Evolutionary conservation across 164 flowering plant species (phyloP).

Genomic region (Santalum album): DNA sequence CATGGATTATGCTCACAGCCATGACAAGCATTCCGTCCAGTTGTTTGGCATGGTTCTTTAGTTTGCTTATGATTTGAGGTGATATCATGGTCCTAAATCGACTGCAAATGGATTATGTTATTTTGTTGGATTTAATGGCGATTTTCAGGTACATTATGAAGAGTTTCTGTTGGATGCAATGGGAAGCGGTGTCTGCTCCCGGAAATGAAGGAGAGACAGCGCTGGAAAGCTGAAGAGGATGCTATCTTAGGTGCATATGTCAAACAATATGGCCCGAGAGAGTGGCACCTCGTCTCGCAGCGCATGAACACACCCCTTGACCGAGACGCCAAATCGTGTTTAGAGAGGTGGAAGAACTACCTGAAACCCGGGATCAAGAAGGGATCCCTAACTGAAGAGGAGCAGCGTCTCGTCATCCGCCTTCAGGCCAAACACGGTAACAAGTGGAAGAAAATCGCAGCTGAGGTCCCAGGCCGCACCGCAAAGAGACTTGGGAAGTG

Average conservation of each 20-base stretch:
- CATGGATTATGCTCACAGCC: too few relatives aligned
- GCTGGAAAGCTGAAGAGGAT: conserved; percentile 90
- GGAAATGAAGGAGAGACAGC: conserved; percentile 92
- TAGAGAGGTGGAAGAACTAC: conserved; percentile 94
- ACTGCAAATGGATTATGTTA: too few relatives aligned
- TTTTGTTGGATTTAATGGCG: too few relatives aligned
- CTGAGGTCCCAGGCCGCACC: conserved; percentile 83
- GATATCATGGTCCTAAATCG: too few relatives aligned
- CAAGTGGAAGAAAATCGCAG: conserved; percentile 92
- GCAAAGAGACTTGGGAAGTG: conserved; percentile 91
- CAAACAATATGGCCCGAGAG: conserved; percentile 77
- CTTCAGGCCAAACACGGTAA: conserved; percentile 91
- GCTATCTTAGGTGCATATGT: conserved; percentile 72
- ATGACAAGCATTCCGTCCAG: too few relatives aligned
- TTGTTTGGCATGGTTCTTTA: too few relatives aligned
- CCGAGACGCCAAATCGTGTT: conserved; percentile 79
- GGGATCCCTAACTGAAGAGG: conserved; percentile 79
- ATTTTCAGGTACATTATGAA: conserved; percentile 42
- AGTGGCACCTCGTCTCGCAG: conserved; percentile 84
- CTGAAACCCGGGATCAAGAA: conserved; percentile 87
- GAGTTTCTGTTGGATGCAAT: conserved; percentile 26
- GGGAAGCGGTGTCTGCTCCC: conserved; percentile 23
- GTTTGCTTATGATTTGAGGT: too few relatives aligned
- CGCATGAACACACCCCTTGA: conserved; percentile 71
- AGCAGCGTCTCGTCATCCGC: conserved; percentile 69